Evolutionary conservation across 2,329 filamentous ascomycete species (phyloP), one percentile per base, ranked within the genome.

Genomic region (Talaromyces funiculosus): DNA sequence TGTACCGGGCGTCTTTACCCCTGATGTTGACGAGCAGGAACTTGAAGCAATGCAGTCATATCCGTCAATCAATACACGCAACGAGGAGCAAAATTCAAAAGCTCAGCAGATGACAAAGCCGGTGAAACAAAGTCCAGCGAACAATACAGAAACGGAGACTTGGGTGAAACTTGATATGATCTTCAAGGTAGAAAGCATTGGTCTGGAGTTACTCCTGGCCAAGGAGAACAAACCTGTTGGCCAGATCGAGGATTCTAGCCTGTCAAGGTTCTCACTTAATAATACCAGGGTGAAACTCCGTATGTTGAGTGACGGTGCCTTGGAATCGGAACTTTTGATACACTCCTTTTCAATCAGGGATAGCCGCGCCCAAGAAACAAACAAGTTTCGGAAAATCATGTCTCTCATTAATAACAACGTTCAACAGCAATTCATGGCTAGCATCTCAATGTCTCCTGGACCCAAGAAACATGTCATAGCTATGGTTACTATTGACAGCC

Each of bases 331-430:
- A 71, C 84, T 99, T 6, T 82, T 96, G 37, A 92, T 99, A 16
- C 89, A 94, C 62, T 94, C 93, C 0, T 97, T 99, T 73, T 96
- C 92, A 0, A 96, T 97, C 65, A 85, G 90, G 60, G 94, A 99
- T 72, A 97, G 89, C 64, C 87, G 95, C n/a, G 87, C 86, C 4
- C 84, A 86, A 58, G 92, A 96, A 67, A 90, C 88, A 4, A 99
- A 97, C 79, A 97, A 96, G 71, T 99, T 95, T 81, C 86, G 92
- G 55, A 95, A 93, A 73, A 97, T 99, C 77, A 97, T 99, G 94
- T 92, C 92, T 1, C 87, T 96, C 59, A 92, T 92, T 69, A 97
- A 97, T 74, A 93, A 92, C 67, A 89, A 92, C 60, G 92, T 94
- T 59, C 84, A 86, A 49, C 92, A 97, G 73, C 95, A 99, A 68